A percentile compares a stretch with the other conserved stretches of the same genome.
phyloP scores from a whole-genome alignment of 345 rosid species.

The Zanthoxylum bungeanum region DNA sequence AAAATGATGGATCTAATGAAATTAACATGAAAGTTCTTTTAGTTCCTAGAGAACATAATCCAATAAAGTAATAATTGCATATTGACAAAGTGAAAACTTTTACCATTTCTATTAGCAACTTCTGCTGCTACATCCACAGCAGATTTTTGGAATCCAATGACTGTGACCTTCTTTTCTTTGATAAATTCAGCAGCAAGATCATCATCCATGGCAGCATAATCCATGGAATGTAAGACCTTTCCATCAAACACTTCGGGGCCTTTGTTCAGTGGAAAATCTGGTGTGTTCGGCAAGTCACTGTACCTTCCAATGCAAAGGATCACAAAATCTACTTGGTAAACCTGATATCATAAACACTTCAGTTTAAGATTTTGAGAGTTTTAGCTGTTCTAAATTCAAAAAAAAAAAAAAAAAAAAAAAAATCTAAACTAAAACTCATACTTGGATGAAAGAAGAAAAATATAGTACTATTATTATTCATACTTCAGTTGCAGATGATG shows the following conservation, averaged over 20 bases:
- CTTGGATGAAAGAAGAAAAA: background rate
- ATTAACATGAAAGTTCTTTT: background rate
- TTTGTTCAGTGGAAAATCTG: slow-evolving; percentile 22
- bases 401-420: too few species aligned
- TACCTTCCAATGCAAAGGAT: slow-evolving; percentile 35
- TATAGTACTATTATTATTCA: background rate
- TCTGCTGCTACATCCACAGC: slow-evolving; percentile 35
- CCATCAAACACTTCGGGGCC: slow-evolving; percentile 37
- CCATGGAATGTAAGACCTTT: slow-evolving; percentile 38
- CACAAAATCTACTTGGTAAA: slow-evolving; percentile 34
- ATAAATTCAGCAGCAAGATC: slow-evolving; percentile 19
- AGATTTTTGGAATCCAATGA: slow-evolving; percentile 39
- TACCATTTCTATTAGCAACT: slow-evolving; percentile 25
- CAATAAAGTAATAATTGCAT: background rate
- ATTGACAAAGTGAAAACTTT: background rate
- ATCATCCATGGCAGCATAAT: slow-evolving; percentile 29
- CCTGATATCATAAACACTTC: slow-evolving; percentile 14
- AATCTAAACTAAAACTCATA: background rate
- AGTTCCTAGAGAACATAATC: background rate
- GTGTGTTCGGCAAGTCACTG: slow-evolving; percentile 34
- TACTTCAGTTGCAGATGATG: slow-evolving; percentile 23
- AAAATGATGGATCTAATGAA: background rate
- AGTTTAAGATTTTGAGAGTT: background rate
- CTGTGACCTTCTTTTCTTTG: slow-evolving; percentile 22
- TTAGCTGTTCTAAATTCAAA: background rate